These are phyloP conservation scores for Peterozyma xylosa DNA, from an alignment of 805 yeast genomes.

Conservation along the genomic window DNA sequence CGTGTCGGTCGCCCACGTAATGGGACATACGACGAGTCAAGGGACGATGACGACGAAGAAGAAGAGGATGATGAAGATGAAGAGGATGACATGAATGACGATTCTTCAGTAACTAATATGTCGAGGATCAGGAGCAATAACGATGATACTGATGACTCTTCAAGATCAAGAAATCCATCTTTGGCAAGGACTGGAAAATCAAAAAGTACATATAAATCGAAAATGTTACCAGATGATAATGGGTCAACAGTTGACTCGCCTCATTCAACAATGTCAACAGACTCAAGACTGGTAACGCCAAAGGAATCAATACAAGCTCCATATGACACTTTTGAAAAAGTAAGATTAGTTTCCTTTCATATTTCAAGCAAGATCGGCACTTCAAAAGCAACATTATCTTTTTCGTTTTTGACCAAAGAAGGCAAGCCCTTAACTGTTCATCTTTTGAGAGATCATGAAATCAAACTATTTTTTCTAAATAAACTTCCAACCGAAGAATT, in stretches of 20 bases:
- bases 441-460: slow-evolving; percentile 8
- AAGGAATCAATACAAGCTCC: background rate
- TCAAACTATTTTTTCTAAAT: slow-evolving; percentile 6
- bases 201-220: no score
- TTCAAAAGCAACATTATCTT: slow-evolving; percentile 6
- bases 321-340: slow-evolving; percentile 6
- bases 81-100: background rate
- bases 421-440: slow-evolving; percentile 7
- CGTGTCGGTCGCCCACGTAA: background rate
- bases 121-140: no score
- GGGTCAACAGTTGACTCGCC: background rate
- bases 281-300: background rate
- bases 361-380: slow-evolving; percentile 7
- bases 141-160: no score
- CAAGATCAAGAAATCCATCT: no score
- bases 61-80: slow-evolving; percentile 1
- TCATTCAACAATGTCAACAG: background rate
- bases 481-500: slow-evolving; percentile 1
- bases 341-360: slow-evolving; percentile 6
- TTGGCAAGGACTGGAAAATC: no score
- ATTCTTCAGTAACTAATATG: no score
- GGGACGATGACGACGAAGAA: background rate
- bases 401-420: slow-evolving; percentile 6
- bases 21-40: slow-evolving; percentile 3
- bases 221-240: background rate